phyloP scores from a whole-genome alignment of 169 alveolate species.

The Perkinsus olseni region DNA sequence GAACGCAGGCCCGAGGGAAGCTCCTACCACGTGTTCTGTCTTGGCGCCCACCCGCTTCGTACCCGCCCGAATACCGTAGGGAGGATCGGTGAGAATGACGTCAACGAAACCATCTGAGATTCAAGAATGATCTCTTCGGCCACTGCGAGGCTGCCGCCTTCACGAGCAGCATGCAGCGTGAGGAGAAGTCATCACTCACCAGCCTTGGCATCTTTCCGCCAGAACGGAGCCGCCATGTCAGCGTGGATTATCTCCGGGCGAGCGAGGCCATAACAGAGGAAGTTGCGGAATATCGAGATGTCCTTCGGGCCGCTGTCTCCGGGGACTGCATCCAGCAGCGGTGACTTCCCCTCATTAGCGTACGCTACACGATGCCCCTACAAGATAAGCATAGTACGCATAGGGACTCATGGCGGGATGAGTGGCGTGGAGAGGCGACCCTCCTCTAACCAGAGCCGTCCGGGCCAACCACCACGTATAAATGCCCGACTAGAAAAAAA shows the following conservation, averaged over 20 bases:
- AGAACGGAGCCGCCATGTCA: neutral
- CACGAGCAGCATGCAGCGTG: no score
- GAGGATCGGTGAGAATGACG: slow-evolving; percentile 94
- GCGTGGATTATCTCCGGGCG: slow-evolving; percentile 58
- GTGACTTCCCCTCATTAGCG: neutral
- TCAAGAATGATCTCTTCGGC: no score
- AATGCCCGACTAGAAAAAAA: no score
- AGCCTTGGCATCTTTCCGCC: neutral
- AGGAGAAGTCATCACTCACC: neutral
- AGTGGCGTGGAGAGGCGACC: no score
- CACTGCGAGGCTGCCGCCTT: no score
- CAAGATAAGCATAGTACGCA: no score
- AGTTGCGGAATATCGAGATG: slow-evolving; percentile 63
- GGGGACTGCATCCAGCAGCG: neutral
- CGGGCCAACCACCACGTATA: no score
- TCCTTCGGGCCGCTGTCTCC: slow-evolving; percentile 1
- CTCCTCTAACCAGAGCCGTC: no score
- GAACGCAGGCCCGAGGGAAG: neutral
- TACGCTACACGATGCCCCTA: slow-evolving; percentile 11
- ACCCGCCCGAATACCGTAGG: slow-evolving; percentile 73
- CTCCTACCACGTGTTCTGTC: neutral
- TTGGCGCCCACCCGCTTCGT: neutral
- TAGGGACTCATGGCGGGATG: slow-evolving; percentile 23
- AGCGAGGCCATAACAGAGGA: slow-evolving; percentile 54
- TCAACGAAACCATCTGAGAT: slow-evolving; percentile 52